phyloP scores from a whole-genome alignment of 208 protist genomes.

The Trypanosoma theileri region DNA sequence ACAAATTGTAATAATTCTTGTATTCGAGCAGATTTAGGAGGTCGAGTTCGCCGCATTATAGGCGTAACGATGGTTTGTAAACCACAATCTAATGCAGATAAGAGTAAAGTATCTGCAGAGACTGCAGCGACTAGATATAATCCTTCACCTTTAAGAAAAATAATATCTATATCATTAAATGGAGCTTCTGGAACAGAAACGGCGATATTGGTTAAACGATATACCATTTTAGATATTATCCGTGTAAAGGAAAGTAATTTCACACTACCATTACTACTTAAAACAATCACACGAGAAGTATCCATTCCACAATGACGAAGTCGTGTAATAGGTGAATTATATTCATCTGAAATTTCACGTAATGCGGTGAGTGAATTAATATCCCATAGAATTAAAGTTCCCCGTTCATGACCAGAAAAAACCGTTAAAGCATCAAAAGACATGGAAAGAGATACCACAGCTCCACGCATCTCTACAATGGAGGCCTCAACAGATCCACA shows the following conservation, averaged over 20 bases:
- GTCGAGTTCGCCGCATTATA: constrained; percentile 37
- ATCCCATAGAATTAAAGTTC: constrained; percentile 50
- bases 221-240: constrained; percentile 44
- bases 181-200: constrained; percentile 24
- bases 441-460: constrained; percentile 53
- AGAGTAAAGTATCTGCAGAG: constrained; percentile 40
- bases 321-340: constrained; percentile 34
- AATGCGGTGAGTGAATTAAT: constrained; percentile 40
- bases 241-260: constrained; percentile 52
- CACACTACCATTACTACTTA: constrained; percentile 44
- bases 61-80: constrained; percentile 27
- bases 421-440: constrained; percentile 34
- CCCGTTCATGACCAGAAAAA: constrained; percentile 46
- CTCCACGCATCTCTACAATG: constrained; percentile 17
- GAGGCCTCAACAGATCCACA: constrained; percentile 27
- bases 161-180: constrained; percentile 41
- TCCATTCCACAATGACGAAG: constrained; percentile 40
- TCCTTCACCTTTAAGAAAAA: constrained; percentile 27
- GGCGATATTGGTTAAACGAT: constrained; percentile 42
- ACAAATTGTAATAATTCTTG: constrained; percentile 57
- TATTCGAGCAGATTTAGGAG: constrained; percentile 26
- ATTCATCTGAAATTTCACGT: constrained; percentile 54
- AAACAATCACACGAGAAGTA: constrained; percentile 34
- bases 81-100: constrained; percentile 44
- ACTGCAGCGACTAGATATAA: constrained; percentile 49